phyloP scores from a whole-genome alignment of 805 yeast genomes.

The Schwanniomyces yamadae region DNA sequence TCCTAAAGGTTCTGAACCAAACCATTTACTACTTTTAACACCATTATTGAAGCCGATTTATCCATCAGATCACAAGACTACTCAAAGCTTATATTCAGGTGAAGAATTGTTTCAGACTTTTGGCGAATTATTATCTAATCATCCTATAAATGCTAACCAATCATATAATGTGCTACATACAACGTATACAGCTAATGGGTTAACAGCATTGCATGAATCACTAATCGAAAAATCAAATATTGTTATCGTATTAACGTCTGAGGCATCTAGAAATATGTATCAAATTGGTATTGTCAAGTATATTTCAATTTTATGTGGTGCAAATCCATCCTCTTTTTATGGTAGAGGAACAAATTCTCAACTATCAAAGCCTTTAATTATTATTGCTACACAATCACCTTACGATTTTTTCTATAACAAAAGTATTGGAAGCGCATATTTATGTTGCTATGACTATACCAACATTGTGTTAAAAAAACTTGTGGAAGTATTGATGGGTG shows the following conservation, averaged over 20 bases:
- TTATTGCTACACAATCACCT: slow-evolving; percentile 62
- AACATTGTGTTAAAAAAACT: slow-evolving; percentile 48
- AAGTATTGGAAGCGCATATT: slow-evolving; percentile 53
- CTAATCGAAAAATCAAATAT: slow-evolving; percentile 52
- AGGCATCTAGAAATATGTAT: slow-evolving; percentile 58
- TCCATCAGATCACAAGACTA: slow-evolving; percentile 12
- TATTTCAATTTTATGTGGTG: slow-evolving; percentile 54
- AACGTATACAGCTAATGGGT: slow-evolving; percentile 56
- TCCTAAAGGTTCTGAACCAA: slow-evolving; percentile 19
- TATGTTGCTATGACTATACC: slow-evolving; percentile 63
- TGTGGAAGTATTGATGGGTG: slow-evolving; percentile 55
- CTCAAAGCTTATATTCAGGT: slow-evolving; percentile 32
- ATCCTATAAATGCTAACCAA: slow-evolving; percentile 20
- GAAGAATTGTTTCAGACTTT: slow-evolving; percentile 55
- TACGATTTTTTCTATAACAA: slow-evolving; percentile 59
- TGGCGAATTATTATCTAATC: slow-evolving; percentile 46
- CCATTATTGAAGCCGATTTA: slow-evolving; percentile 41
- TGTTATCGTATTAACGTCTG: slow-evolving; percentile 55
- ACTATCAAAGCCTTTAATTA: slow-evolving; percentile 50
- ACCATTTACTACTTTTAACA: slow-evolving; percentile 33
- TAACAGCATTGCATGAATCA: slow-evolving; percentile 54
- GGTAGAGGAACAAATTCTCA: slow-evolving; percentile 21
- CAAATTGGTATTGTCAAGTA: slow-evolving; percentile 62
- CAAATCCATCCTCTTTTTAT: slow-evolving; percentile 31
- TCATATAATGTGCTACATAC: slow-evolving; percentile 54